phyloP scores from a whole-genome alignment of 495 filamentous ascomycete species.

The Astrothelium macrocarpum region DNA sequence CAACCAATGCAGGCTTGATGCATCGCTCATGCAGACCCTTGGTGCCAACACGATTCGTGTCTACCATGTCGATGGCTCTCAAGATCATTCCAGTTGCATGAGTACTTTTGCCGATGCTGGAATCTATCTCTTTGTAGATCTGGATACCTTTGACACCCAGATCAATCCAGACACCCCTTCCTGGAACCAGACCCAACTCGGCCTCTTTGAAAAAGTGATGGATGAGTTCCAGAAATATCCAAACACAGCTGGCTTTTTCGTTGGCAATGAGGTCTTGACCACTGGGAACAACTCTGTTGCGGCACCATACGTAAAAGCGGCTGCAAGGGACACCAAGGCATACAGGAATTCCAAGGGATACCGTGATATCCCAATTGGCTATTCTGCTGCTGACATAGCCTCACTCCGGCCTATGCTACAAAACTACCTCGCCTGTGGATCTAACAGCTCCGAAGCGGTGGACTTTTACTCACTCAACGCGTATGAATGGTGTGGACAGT shows the following conservation, averaged over 20 bases:
- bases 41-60: slow-evolving; percentile 81
- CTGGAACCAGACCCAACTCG: slow-evolving; percentile 63
- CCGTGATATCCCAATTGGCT: slow-evolving; percentile 74
- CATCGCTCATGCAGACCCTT: slow-evolving; percentile 64
- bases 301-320: slow-evolving; percentile 75
- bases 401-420: slow-evolving; percentile 76
- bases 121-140: slow-evolving; percentile 74
- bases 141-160: slow-evolving; percentile 73
- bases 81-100: slow-evolving; percentile 76
- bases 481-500: slow-evolving; percentile 78
- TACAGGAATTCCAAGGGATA: slow-evolving; percentile 71
- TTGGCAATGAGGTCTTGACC: slow-evolving; percentile 79
- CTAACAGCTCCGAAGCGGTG: slow-evolving; percentile 55
- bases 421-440: slow-evolving; percentile 74
- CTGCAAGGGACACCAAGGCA: slow-evolving; percentile 69
- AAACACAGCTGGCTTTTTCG: slow-evolving; percentile 73
- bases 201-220: slow-evolving; percentile 59
- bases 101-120: slow-evolving; percentile 65
- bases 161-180: slow-evolving; percentile 53
- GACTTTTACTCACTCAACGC: slow-evolving; percentile 84
- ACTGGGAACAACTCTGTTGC: slow-evolving; percentile 49
- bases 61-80: slow-evolving; percentile 69
- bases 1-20: slow-evolving; percentile 70
- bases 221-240: slow-evolving; percentile 70
- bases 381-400: slow-evolving; percentile 79